These are phyloP conservation scores for Ophiostoma montium DNA, from an alignment of 2,329 filamentous ascomycete species.

Conservation along the genomic window DNA sequence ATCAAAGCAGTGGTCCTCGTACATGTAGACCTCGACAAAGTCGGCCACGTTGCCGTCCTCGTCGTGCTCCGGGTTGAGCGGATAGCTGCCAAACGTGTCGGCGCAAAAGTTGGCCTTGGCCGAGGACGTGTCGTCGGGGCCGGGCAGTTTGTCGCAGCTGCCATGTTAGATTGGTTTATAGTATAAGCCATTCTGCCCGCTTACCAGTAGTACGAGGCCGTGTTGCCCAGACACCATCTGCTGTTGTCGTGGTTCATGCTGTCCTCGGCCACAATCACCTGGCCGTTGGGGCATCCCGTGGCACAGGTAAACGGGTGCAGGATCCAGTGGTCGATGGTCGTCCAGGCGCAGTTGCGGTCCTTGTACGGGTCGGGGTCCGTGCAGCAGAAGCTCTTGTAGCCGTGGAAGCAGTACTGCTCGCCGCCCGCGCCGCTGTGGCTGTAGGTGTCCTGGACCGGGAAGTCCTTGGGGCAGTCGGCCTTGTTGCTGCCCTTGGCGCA, in stretches of 20 bases:
- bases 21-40: not conserved
- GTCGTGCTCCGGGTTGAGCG: not conserved
- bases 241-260: not conserved
- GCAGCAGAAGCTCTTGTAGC: not conserved
- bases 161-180: not conserved
- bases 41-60: not conserved
- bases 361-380: not conserved
- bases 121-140: not conserved
- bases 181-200: not conserved
- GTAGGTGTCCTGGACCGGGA: not conserved
- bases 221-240: not conserved
- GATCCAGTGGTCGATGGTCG: not conserved
- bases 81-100: not conserved
- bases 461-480: not conserved
- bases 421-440: not conserved
- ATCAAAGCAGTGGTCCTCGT: not conserved
- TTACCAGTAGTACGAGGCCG: not conserved
- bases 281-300: not conserved
- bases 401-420: not conserved
- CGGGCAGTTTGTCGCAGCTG: not conserved
- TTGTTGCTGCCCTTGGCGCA: not conserved
- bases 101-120: not conserved
- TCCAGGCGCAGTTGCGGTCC: not conserved
- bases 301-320: not conserved
- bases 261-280: not conserved